Conservation (phyloP, 2,329 filamentous ascomycete genomes). For the Hypoxylon sp. region DNA sequence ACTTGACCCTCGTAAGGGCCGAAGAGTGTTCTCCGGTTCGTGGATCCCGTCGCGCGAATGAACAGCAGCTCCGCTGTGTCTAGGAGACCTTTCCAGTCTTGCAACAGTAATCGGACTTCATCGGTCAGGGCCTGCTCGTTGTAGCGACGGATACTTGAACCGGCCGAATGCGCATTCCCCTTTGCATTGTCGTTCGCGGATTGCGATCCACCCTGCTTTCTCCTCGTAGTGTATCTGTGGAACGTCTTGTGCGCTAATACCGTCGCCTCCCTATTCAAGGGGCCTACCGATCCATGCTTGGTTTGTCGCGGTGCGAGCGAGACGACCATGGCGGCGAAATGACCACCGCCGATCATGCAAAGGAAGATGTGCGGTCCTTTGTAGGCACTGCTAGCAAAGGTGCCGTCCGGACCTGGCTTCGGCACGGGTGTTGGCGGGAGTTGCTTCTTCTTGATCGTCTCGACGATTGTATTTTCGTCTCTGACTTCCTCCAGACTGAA, state of each 20-base stretch:
- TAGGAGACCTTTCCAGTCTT: conserved; percentile 88
- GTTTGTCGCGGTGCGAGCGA: conserved; percentile 85
- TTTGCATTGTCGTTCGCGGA: conserved; percentile 96
- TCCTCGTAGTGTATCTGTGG: conserved; percentile 94
- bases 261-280: conserved; percentile 86
- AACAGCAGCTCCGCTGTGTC: conserved; percentile 89
- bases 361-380: conserved; percentile 90
- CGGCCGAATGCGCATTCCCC: conserved; percentile 92
- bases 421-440: conserved; percentile 72
- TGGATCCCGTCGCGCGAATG: conserved; percentile 87
- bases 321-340: conserved; percentile 97
- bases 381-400: conserved; percentile 68
- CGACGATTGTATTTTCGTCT: conserved; percentile 71
- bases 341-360: conserved; percentile 98
- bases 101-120: conserved; percentile 86
- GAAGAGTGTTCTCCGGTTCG: conserved; percentile 89
- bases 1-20: conserved; percentile 93
- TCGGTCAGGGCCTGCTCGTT: conserved; percentile 92
- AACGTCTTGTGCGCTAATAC: conserved; percentile 98
- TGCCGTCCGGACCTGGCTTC: conserved; percentile 71
- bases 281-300: conserved; percentile 75
- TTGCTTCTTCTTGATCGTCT: conserved; percentile 83
- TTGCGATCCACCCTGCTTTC: conserved; percentile 96
- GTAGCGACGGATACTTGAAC: conserved; percentile 89
- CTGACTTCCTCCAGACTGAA: conserved; percentile 81